Conservation (phyloP, 2,329 filamentous ascomycete genomes). For the Pseudocercospora cruenta region DNA sequence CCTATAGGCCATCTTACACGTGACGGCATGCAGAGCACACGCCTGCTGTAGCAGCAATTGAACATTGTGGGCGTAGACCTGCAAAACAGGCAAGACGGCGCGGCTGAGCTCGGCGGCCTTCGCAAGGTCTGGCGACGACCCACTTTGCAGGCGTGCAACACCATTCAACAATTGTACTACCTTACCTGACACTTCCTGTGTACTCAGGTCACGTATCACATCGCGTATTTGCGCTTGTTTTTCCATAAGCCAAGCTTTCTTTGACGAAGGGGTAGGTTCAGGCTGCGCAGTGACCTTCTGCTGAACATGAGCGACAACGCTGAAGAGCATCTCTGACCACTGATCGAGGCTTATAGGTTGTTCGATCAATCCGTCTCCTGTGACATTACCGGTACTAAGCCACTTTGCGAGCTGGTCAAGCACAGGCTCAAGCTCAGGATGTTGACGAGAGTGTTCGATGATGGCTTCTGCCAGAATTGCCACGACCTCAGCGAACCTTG, state of each 20-base stretch:
- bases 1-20: slow-evolving; percentile 73
- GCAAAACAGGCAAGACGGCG: slow-evolving; percentile 67
- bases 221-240: slow-evolving; percentile 10
- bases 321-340: slow-evolving; percentile 12
- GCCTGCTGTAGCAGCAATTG: slow-evolving; percentile 62
- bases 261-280: slow-evolving; percentile 69
- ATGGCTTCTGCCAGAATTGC: not conserved
- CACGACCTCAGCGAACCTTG: not conserved
- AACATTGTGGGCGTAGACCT: slow-evolving; percentile 70
- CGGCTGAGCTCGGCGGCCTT: slow-evolving; percentile 9
- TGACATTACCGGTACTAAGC: slow-evolving; percentile 22
- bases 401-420: slow-evolving; percentile 27
- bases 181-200: not conserved
- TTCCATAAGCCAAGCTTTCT: slow-evolving; percentile 60
- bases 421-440: slow-evolving; percentile 30
- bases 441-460: not conserved
- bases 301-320: not conserved
- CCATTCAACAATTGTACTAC: not conserved
- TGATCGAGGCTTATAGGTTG: not conserved
- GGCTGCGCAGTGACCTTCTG: not conserved
- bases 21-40: slow-evolving; percentile 67
- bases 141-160: not conserved
- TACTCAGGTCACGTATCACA: not conserved
- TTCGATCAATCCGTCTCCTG: not conserved
- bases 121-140: not conserved